These are phyloP conservation scores for Tuber magnatum DNA, from an alignment of 495 filamentous ascomycete species.

Conservation along the genomic window DNA sequence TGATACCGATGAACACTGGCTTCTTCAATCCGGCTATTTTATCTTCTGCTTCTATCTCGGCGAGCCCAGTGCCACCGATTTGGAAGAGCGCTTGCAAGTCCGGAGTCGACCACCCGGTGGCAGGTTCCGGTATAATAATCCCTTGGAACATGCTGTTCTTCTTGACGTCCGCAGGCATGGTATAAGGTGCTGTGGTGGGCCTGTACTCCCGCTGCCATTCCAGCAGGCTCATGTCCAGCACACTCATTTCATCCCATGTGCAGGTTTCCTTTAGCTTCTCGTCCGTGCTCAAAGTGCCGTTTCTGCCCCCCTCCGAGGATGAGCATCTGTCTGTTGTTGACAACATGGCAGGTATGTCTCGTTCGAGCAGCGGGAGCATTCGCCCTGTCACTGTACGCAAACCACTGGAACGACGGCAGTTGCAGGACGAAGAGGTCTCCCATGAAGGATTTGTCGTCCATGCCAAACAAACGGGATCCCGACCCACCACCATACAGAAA, in stretches of 20 bases:
- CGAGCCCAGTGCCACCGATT: neutral
- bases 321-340: conserved; percentile 14
- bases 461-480: conserved; percentile 9
- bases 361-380: conserved; percentile 6
- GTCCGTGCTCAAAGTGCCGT: conserved; percentile 1
- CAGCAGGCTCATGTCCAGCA: conserved; percentile 8
- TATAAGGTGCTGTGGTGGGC: neutral
- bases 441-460: conserved; percentile 4
- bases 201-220: neutral
- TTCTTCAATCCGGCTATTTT: neutral
- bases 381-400: conserved; percentile 1
- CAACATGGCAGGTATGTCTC: conserved; percentile 16
- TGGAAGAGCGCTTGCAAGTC: conserved; percentile 2
- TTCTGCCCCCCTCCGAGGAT: conserved; percentile 9
- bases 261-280: neutral
- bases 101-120: neutral
- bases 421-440: conserved; percentile 15
- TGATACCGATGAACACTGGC: conserved; percentile 6
- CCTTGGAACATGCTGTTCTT: neutral
- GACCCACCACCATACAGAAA: conserved; percentile 15
- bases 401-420: conserved; percentile 12
- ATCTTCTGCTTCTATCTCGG: neutral
- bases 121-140: neutral
- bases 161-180: neutral
- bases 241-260: conserved; percentile 11